Base-by-base conservation (phyloP, 805 yeast genomes). In the Yamadazyma sp. region DNA sequence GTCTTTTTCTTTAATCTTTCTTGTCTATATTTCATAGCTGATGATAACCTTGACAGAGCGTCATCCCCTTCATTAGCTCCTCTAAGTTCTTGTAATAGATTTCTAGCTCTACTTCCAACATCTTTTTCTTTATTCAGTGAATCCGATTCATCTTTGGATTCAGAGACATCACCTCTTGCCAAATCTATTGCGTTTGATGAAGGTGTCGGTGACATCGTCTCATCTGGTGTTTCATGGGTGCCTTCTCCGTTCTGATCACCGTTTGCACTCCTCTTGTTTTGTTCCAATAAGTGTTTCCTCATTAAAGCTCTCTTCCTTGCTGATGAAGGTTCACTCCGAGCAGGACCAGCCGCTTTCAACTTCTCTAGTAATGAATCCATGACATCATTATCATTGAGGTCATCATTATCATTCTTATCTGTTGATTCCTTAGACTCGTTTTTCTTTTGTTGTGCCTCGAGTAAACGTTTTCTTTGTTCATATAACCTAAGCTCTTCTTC, bases 301-400 rank as follows among this genome's bases (percentile, higher is more conserved):
- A 86, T 82, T 47, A 80, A 67, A 1, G 91, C 95, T 35, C 93
- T 70, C 49, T 86, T 78, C 49, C 95, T 70, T 0, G 95, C 94
- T 3, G 87, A 76, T 2, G 86, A 67, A 1, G 93, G 77, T 43
- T 88, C 93, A 5, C 86, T 79, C 42, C 79, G 78, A 4, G 79
- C 62, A 8, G 93, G 85, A 1, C 91, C 95, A 0, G 93, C 86
- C 12, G 89, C 88, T 52, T 88, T 82, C 51, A 93, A 73, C 52
- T 84, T 86, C 55, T 88, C 95, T 39, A 93, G 70, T 31, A 93
- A 67, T 23, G 82, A 76, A 56, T 93, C 98, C 84, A 93, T 87
- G 27, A 87, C 83, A 31, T 70, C 67, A 13, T 56, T 63, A 12
- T 62, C 79, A 9, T 67, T 75, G 19, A 64, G 69, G 13, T 60